Evolutionary conservation across 1,139 yeast genomes (phyloP).

Genomic region (Pichia sp.): DNA sequence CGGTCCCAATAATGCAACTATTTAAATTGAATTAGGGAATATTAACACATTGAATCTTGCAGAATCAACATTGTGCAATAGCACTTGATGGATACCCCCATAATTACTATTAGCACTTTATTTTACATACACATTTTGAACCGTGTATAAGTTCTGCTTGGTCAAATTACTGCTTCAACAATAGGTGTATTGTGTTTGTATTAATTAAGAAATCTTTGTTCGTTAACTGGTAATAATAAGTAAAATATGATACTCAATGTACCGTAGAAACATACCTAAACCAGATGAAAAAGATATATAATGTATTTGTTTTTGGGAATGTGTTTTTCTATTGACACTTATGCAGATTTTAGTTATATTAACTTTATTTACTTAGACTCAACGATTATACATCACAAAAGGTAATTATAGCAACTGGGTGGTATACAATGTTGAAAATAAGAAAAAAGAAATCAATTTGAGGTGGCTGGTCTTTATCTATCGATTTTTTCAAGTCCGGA

Average conservation of each 20-base stretch:
- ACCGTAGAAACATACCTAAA: constrained; percentile 18
- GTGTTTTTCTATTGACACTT: constrained; percentile 25
- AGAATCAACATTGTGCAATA: constrained; percentile 21
- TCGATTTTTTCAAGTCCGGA: neutral
- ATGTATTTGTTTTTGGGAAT: too few species aligned
- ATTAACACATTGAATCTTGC: constrained; percentile 27
- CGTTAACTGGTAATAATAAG: constrained; percentile 20
- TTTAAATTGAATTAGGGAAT: constrained; percentile 24
- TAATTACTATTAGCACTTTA: constrained; percentile 24
- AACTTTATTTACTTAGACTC: too few species aligned
- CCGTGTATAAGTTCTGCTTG: constrained; percentile 29
- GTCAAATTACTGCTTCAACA: constrained; percentile 26
- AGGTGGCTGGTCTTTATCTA: neutral
- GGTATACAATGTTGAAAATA: neutral
- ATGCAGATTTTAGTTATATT: constrained; percentile 6
- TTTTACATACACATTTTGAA: constrained; percentile 27
- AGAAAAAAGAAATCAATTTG: neutral
- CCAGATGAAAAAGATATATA: constrained; percentile 24
- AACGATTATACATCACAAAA: neutral
- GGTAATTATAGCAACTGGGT: neutral
- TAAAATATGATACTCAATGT: constrained; percentile 25
- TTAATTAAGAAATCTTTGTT: constrained; percentile 18
- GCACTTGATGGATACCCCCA: constrained; percentile 21
- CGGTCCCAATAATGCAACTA: constrained; percentile 22
- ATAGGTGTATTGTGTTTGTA: constrained; percentile 26